Evolutionary conservation across 2,329 filamentous ascomycete species (phyloP).

Genomic region (Aureobasidium melanogenum): DNA sequence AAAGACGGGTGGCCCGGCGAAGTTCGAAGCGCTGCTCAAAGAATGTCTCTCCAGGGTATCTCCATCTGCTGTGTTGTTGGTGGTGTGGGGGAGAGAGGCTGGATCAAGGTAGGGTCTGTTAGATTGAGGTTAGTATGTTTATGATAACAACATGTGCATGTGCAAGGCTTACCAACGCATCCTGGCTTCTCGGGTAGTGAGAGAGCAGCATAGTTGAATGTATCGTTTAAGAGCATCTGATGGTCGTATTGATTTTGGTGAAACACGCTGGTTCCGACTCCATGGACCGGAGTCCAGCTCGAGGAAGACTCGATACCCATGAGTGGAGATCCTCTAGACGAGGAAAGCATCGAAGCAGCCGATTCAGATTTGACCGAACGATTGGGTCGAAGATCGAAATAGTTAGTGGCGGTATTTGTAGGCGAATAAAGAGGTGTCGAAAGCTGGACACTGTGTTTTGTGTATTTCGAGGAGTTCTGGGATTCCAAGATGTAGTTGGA

Average conservation of each 20-base stretch:
- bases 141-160: constrained; percentile 21
- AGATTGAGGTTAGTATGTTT: not conserved
- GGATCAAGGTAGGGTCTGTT: constrained; percentile 51
- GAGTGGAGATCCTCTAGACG: constrained; percentile 44
- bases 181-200: constrained; percentile 36
- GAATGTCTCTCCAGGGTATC: constrained; percentile 51
- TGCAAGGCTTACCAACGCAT: constrained; percentile 43
- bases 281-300: constrained; percentile 47
- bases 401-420: constrained; percentile 34
- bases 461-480: not conserved
- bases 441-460: not conserved
- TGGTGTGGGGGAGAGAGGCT: constrained; percentile 37
- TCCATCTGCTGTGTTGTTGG: constrained; percentile 31
- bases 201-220: constrained; percentile 45
- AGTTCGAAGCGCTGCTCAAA: constrained; percentile 41
- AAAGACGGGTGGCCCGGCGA: constrained; percentile 31
- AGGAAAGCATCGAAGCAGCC: constrained; percentile 42
- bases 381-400: constrained; percentile 37
- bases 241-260: constrained; percentile 43
- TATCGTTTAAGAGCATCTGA: constrained; percentile 47
- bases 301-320: constrained; percentile 52
- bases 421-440: constrained; percentile 35
- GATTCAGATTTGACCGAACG: constrained; percentile 43
- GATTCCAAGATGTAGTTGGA: constrained; percentile 5
- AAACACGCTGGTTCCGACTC: constrained; percentile 56